Percentiles rank a stretch among this genome's conserved stretches.
Conservation (phyloP, 2,329 filamentous ascomycete genomes). For the Neonectria coccinea region DNA sequence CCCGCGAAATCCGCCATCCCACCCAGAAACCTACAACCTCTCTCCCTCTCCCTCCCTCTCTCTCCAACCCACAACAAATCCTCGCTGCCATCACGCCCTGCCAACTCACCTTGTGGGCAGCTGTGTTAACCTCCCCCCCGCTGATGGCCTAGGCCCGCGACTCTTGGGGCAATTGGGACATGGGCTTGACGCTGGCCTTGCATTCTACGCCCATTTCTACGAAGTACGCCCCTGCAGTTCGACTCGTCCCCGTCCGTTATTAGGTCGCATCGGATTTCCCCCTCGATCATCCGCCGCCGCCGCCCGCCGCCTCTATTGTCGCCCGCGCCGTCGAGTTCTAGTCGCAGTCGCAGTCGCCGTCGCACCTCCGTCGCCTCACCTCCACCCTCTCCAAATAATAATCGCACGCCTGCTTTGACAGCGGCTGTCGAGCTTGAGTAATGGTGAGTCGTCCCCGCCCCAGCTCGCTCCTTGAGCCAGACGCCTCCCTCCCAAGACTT, state of each 20-base stretch:
- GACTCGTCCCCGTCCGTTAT: slow-evolving; percentile 28
- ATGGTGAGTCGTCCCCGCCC: slow-evolving; percentile 37
- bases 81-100: slow-evolving; percentile 12
- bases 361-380: slow-evolving; percentile 15
- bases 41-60: slow-evolving; percentile 12
- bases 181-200: slow-evolving; percentile 52
- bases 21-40: slow-evolving; percentile 29
- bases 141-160: slow-evolving; percentile 53
- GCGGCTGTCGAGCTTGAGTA: slow-evolving; percentile 34
- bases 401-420: slow-evolving; percentile 11
- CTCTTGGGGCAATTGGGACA: slow-evolving; percentile 54
- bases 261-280: slow-evolving; percentile 31
- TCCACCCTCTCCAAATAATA: slow-evolving; percentile 9
- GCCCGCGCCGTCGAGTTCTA: slow-evolving; percentile 7
- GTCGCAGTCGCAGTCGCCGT: slow-evolving; percentile 5
- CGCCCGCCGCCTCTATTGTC: slow-evolving; percentile 25
- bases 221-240: slow-evolving; percentile 40
- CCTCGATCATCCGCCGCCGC: slow-evolving; percentile 35
- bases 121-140: slow-evolving; percentile 39
- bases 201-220: slow-evolving; percentile 36
- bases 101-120: slow-evolving; percentile 28
- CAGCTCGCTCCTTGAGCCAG: slow-evolving; percentile 14
- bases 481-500: slow-evolving; percentile 13
- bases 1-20: slow-evolving; percentile 40
- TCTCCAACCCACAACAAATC: slow-evolving; percentile 6